Evolutionary conservation across 2,329 filamentous ascomycete genomes (phyloP).

Genomic region (Biscogniauxia sp.): DNA sequence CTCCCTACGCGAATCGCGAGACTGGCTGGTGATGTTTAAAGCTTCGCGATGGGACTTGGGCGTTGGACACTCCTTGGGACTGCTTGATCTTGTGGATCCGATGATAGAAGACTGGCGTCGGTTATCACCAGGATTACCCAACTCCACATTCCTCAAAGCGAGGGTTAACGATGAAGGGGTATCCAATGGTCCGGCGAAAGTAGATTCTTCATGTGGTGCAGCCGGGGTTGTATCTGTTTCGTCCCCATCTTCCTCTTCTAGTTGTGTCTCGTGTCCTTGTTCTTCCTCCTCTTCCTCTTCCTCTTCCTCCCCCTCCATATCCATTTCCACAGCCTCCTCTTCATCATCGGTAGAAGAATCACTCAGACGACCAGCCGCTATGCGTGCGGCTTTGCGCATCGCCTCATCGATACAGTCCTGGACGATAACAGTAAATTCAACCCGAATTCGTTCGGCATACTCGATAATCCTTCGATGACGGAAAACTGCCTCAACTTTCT

Average conservation of each 20-base stretch:
- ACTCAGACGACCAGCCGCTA: conserved; percentile 79
- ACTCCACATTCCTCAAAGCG: conserved; percentile 47
- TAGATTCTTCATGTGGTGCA: conserved; percentile 48
- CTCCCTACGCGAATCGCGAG: conserved; percentile 67
- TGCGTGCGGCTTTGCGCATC: conserved; percentile 81
- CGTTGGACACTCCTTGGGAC: conserved; percentile 86
- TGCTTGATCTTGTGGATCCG: conserved; percentile 81
- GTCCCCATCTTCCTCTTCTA: conserved; percentile 35
- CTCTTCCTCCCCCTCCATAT: conserved; percentile 57
- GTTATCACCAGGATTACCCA: conserved; percentile 40
- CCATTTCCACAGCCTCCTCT: conserved; percentile 49
- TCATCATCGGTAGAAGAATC: conserved; percentile 65
- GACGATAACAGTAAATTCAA: conserved; percentile 89
- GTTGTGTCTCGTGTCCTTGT: conserved; percentile 27
- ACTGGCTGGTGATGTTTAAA: conserved; percentile 54
- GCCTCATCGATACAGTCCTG: conserved; percentile 95
- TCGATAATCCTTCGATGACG: conserved; percentile 91
- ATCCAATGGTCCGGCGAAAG: conserved; percentile 59
- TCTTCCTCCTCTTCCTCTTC: conserved; percentile 49
- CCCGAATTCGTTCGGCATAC: conserved; percentile 90
- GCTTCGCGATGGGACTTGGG: conserved; percentile 75
- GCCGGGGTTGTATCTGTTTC: conserved; percentile 36
- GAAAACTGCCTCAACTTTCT: conserved; percentile 90
- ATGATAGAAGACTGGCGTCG: conserved; percentile 57
- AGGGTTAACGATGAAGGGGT: conserved; percentile 54